Evolutionary conservation across 2,329 filamentous ascomycete species (phyloP), one percentile per base, ranked within the genome.

Genomic region (Aspergillus sp.): DNA sequence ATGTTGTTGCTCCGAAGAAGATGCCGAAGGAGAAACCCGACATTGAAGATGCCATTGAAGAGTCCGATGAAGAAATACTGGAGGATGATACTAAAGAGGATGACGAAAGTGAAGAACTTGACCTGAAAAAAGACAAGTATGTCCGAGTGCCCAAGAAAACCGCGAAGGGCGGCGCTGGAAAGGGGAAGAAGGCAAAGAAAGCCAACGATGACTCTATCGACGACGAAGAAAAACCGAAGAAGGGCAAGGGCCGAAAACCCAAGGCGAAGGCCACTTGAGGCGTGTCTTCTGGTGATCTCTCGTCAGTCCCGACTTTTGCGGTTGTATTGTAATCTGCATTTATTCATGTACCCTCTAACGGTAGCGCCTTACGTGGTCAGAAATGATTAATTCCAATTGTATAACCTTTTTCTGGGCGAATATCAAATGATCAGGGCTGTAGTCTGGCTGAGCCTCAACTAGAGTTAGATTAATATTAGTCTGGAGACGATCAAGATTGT

Each of bases 11-110:
- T 3, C 87, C 91, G 4, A 92, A 91, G 80, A 89, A 87, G 69
- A 79, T 82, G 46, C 80, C 86, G 26, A 86, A 85, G 75, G 92
- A 94, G 52, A 90, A 89, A 62, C 96, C 95, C 0, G 95, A 99
- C 78, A 84, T 99, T 32, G 95, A 99, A 77, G 95, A 99, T 77
- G 95, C 93, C 2, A 89, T 99, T 56, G 93, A 98, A 52, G 94
- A 96, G 67, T 92, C 92, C 5, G 94, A 96, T 50, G 86, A 83
- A n/a, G 87, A 87, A 36, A 78, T 81, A 29, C 77, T 86, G 1
- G 78, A 81, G 51, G 81, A 79, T 14, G 76, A 78, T n/a, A 74
- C 80, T 3, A 84, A 78, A 1, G 85, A 87, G 47, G 86, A 83
- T 1, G 88, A 88, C 0, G 90, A 91, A 4, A 89, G 90, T 0